Percentiles rank a stretch among this genome's conserved stretches.
These are phyloP conservation scores for Coemansia sp. DNA, from an alignment of 192 early-diverging fungal genomes.

Conservation along the genomic window DNA sequence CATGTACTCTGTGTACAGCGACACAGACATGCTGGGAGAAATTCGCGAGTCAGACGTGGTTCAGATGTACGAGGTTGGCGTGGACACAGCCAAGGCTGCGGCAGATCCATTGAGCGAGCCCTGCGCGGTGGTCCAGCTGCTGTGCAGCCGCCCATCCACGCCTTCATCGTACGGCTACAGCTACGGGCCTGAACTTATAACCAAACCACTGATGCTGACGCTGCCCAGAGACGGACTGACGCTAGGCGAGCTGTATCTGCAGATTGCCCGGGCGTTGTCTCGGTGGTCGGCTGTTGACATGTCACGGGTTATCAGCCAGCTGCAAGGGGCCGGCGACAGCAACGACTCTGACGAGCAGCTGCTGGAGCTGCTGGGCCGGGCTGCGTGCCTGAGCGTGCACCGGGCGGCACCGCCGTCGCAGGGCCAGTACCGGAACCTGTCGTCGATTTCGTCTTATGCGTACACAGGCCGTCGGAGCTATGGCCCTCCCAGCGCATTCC, in stretches of 20 bases:
- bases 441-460: constrained; percentile 37
- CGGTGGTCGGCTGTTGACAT: constrained; percentile 45
- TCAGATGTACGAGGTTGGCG: constrained; percentile 41
- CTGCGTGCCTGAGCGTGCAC: constrained; percentile 31
- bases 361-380: constrained; percentile 33
- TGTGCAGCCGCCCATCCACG: constrained; percentile 18
- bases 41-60: constrained; percentile 27
- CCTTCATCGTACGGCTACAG: constrained; percentile 27
- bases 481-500: constrained; percentile 27
- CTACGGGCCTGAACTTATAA: constrained; percentile 28
- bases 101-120: constrained; percentile 14
- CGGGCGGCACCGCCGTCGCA: constrained; percentile 16
- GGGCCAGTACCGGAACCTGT: constrained; percentile 30
- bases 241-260: constrained; percentile 29
- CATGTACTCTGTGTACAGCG: constrained; percentile 33
- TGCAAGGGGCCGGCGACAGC: constrained; percentile 8
- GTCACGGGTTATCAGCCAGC: constrained; percentile 17
- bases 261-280: constrained; percentile 25
- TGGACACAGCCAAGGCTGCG: constrained; percentile 13
- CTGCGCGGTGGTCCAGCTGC: constrained; percentile 25
- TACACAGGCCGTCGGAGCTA: constrained; percentile 15
- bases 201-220: constrained; percentile 39
- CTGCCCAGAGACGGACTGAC: constrained; percentile 25
- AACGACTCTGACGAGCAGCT: constrained; percentile 19
- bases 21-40: constrained; percentile 29